Conservation (phyloP, 1,284 basidiomycete genomes). For the Cutaneotrichosporon spelunceum region DNA sequence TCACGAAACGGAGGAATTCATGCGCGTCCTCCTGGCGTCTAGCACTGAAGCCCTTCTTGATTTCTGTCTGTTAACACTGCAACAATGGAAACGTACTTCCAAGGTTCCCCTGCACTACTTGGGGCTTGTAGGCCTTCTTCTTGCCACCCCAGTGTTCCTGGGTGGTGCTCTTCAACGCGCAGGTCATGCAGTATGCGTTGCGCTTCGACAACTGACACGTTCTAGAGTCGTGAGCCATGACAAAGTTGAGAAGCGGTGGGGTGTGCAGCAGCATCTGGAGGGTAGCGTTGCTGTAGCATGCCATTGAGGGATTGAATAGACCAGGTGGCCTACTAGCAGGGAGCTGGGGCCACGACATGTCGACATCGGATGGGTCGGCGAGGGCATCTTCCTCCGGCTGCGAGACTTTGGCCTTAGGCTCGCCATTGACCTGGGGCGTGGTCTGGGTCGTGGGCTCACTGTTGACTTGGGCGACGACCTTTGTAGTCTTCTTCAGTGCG, state of each 20-base stretch:
- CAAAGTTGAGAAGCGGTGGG: slow-evolving; percentile 73
- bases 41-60: slow-evolving; percentile 83
- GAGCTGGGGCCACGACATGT: slow-evolving; percentile 35
- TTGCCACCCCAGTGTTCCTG: slow-evolving; percentile 34
- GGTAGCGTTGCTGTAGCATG: slow-evolving; percentile 94
- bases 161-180: slow-evolving; percentile 56
- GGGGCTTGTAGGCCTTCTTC: slow-evolving; percentile 55
- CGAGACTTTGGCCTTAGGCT: background rate
- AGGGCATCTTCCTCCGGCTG: background rate
- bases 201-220: slow-evolving; percentile 29
- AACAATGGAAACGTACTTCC: slow-evolving; percentile 58
- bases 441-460: background rate
- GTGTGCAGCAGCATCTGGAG: slow-evolving; percentile 94
- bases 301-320: slow-evolving; percentile 88
- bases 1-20: slow-evolving; percentile 92
- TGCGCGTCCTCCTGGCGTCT: slow-evolving; percentile 98
- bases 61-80: slow-evolving; percentile 57
- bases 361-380: slow-evolving; percentile 13
- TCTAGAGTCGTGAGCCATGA: slow-evolving; percentile 58
- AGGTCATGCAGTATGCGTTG: slow-evolving; percentile 70
- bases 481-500: slow-evolving; percentile 4
- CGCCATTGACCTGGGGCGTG: slow-evolving; percentile 5
- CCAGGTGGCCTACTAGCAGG: slow-evolving; percentile 54
- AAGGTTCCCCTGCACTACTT: slow-evolving; percentile 62
- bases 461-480: background rate